phyloP scores from a whole-genome alignment of 495 filamentous ascomycete species.

The Daldinia childiae region DNA sequence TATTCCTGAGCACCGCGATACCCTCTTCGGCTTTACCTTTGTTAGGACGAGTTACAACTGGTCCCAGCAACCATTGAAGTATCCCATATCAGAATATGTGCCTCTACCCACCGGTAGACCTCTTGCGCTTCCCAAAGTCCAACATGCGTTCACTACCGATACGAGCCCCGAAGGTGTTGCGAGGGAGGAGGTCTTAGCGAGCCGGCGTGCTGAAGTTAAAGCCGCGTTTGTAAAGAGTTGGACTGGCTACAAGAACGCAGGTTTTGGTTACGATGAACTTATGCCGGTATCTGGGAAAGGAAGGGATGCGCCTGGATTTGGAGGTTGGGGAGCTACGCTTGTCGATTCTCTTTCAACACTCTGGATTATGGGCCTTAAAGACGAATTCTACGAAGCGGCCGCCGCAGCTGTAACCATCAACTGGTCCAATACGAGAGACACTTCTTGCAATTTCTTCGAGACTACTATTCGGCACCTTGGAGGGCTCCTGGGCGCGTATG shows the following conservation, averaged over 20 bases:
- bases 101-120: conserved; percentile 50
- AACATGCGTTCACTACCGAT: conserved; percentile 51
- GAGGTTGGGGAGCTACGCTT: conserved; percentile 91
- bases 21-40: conserved; percentile 47
- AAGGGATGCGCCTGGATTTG: conserved; percentile 75
- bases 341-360: conserved; percentile 91
- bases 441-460: conserved; percentile 76
- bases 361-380: conserved; percentile 92
- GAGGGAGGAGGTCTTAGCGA: conserved; percentile 54
- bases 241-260: conserved; percentile 77
- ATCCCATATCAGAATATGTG: conserved; percentile 49
- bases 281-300: conserved; percentile 64
- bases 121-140: conserved; percentile 50
- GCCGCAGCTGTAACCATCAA: conserved; percentile 80
- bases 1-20: conserved; percentile 42
- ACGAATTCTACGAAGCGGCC: conserved; percentile 91
- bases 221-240: conserved; percentile 77
- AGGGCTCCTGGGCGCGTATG: conserved; percentile 78
- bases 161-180: conserved; percentile 44
- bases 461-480: conserved; percentile 84
- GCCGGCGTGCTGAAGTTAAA: conserved; percentile 65
- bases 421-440: conserved; percentile 74
- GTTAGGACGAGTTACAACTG: conserved; percentile 55
- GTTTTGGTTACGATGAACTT: conserved; percentile 83
- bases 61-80: conserved; percentile 47